Conservation (phyloP, 345 rosid genomes). For the Moricandia arvensis region DNA sequence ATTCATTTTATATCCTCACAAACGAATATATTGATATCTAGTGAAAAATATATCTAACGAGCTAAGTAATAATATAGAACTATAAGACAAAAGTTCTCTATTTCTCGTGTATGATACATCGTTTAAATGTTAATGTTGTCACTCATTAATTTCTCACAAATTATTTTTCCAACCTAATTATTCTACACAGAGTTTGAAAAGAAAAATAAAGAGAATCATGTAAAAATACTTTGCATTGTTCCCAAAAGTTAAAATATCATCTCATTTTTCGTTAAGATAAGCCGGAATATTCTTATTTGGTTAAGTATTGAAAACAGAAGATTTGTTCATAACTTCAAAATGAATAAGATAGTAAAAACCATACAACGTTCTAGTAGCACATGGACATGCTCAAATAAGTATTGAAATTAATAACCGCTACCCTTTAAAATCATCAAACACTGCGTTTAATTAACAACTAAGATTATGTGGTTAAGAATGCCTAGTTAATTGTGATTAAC, state of each 20-base stretch:
- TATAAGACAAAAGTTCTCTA: too few species aligned
- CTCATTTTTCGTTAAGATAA: neutral
- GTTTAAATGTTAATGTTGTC: neutral
- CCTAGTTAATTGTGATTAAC: slow-evolving; percentile 38
- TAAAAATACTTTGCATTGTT: slow-evolving; percentile 7
- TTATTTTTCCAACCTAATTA: neutral
- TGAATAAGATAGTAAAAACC: neutral
- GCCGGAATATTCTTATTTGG: neutral
- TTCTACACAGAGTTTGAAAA: neutral
- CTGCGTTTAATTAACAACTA: slow-evolving; percentile 18
- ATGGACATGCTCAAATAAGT: slow-evolving; percentile 14
- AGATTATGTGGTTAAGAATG: slow-evolving; percentile 14
- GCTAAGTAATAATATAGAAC: too few species aligned
- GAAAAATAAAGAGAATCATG: neutral
- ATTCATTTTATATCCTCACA: too few species aligned
- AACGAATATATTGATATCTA: too few species aligned
- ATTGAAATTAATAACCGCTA: neutral
- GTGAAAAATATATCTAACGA: too few species aligned
- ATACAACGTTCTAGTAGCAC: slow-evolving; percentile 9
- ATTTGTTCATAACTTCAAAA: neutral
- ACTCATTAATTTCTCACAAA: neutral
- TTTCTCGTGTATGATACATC: neutral
- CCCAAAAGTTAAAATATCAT: slow-evolving; percentile 12
- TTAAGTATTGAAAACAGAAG: neutral
- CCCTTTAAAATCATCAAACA: slow-evolving; percentile 7